Percentiles rank a stretch among this genome's conserved stretches.
phyloP scores from a whole-genome alignment of 345 rosid species.

The Atalantia buxifolia region DNA sequence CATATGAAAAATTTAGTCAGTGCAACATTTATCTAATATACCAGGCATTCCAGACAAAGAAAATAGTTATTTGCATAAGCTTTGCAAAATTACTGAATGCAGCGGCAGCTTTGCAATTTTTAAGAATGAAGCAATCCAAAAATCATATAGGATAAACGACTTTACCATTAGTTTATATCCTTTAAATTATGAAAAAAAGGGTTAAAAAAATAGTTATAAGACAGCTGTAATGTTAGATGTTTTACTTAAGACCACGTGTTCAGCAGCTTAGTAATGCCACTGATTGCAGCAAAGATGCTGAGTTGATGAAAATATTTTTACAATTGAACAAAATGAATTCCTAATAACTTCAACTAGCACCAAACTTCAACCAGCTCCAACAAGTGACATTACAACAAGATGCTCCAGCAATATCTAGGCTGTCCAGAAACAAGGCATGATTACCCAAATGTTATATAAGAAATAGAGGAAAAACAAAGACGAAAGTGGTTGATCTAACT shows the following conservation, averaged over 20 bases:
- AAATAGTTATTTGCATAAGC: background rate
- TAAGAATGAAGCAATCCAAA: background rate
- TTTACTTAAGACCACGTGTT: background rate
- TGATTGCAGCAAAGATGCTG: background rate
- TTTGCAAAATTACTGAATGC: background rate
- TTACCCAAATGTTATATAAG: background rate
- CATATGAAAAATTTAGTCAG: conserved; percentile 12
- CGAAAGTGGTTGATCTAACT: background rate
- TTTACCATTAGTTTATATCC: background rate
- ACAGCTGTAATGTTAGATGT: background rate
- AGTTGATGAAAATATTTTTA: background rate
- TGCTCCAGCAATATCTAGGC: background rate
- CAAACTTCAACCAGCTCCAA: too few species aligned
- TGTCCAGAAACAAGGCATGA: background rate
- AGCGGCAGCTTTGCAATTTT: background rate
- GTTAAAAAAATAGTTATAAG: background rate
- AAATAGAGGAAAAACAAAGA: background rate
- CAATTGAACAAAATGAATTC: background rate
- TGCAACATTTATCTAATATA: background rate
- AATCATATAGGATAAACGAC: background rate
- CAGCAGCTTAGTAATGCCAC: background rate
- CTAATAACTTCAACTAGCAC: background rate
- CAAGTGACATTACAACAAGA: background rate
- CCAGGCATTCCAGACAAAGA: background rate
- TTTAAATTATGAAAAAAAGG: background rate